Evolutionary conservation across 2,329 filamentous ascomycete species (phyloP), one percentile per base, ranked within the genome.

Genomic region (Huntiella abstrusa): DNA sequence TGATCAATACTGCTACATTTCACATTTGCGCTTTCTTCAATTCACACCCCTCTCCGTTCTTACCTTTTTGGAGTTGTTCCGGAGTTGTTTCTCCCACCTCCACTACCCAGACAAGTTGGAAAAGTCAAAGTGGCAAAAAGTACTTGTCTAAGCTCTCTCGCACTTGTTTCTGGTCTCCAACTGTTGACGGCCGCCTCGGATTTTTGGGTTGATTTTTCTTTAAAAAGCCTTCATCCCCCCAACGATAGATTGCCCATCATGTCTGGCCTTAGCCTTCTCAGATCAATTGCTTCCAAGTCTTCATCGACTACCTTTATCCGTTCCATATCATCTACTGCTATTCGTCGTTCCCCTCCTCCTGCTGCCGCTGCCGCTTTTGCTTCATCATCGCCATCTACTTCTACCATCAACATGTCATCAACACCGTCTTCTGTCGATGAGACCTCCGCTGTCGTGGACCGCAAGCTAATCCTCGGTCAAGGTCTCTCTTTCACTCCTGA

Each of bases 401-500:
- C 45, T 4, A 36, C 45, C 15, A 34, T 34, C 34, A 8, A 34
- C 15, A 35, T 34, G 22, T 36, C 45, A 11, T 28, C 46, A 17
- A 11, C 35, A 7, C 32, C 41, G 8, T 43, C 46, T 10, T 19
- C 34, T 17, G 34, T 44, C 15, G 16, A 32, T 8, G 43, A 42
- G 12, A 46, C 11, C 37, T 5, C 33, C 16, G 43, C 43, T 7
- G 22, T 39, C 12, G 15, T 39, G 5, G 47, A 49, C 40, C 47
- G 39, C 22, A 49, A 46, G 22, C 47, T 49, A 49, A 50, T 50
- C 35, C 40, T 51, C 16, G 49, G 49, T 35, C 43, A 52, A 79
- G 75, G 75, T 54, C 70, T 77, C 43, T 71, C 74, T 36, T 80
- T 79, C 58, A 72, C 68, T 11, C 75, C 75, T 33, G 74, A 78